Base-by-base conservation (phyloP, 2,329 filamentous ascomycete genomes). In the Colletotrichum echinochloae region DNA sequence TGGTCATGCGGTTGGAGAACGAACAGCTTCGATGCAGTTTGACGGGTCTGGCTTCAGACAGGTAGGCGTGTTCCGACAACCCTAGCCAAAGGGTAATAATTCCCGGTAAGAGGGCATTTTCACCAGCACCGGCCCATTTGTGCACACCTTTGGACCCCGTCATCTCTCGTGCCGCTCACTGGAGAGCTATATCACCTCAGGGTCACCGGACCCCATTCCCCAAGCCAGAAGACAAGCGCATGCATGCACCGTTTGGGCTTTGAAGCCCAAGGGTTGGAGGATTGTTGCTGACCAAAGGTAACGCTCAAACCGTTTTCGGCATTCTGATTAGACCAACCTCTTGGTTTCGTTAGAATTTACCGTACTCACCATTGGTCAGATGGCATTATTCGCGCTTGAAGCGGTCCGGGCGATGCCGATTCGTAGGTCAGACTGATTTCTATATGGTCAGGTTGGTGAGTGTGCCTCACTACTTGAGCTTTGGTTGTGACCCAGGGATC, bases 351-450 rank as follows among this genome's bases (percentile, higher is more conserved):
- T 71, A 74, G 73, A 74, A 70, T 72, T 60, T 73, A 73, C 74
- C 75, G 74, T 74, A 73, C 73, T 70, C 67, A 73, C 71, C 75
- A 81, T 82, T 82, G 83, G 83, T 78, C 81, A 81, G 78, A 80
- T 82, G 80, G 76, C 74, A 75, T 75, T 72, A 54, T 66, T 60
- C 49, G 57, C 66, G 56, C 69, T 68, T 66, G 66, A 77, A 74
- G 78, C 76, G 78, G 81, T 78, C 79, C 79, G 81, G 82, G 81
- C 81, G 79, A 81, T 74, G 76, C 75, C 75, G 74, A 78, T 78
- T 77, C 75, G 78, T 73, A 74, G 71, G 49, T 76, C 81, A 78
- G 82, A 77, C 78, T 81, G 75, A 72, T 77, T 81, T 84, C 82
- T 82, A 81, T 82, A 83, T 85, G 83, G 83, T 77, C 79, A 79